Conservation (phyloP, 1,284 basidiomycete species). For the Trametes hirsuta region DNA sequence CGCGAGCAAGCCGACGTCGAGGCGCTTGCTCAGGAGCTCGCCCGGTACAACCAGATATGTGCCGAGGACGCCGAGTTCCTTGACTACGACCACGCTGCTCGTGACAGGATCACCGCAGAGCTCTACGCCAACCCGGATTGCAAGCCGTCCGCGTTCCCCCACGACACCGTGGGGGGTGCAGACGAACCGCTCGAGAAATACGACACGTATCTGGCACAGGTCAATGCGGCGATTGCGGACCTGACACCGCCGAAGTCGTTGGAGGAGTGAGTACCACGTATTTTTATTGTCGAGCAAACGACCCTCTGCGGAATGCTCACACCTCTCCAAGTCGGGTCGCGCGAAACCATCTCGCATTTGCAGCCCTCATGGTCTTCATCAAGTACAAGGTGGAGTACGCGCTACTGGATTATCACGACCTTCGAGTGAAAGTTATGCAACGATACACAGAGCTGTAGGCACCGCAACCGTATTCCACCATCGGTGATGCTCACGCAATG, state of each 20-base stretch:
- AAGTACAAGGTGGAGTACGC: slow-evolving; percentile 7
- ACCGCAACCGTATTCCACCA: not conserved
- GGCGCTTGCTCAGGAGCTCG: not conserved
- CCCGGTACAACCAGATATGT: slow-evolving; percentile 1
- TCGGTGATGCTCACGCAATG: not conserved
- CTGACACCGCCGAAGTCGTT: slow-evolving; percentile 12
- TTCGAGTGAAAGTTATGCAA: not conserved
- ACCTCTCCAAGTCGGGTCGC: not conserved
- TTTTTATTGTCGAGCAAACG: not conserved
- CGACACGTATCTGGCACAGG: slow-evolving; percentile 4
- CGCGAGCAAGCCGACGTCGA: slow-evolving; percentile 1
- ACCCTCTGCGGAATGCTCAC: not conserved
- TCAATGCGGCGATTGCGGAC: slow-evolving; percentile 7
- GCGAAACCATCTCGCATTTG: slow-evolving; percentile 1
- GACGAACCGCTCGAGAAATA: not conserved
- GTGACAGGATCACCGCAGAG: slow-evolving; percentile 5
- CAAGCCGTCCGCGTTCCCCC: not conserved
- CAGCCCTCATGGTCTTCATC: slow-evolving; percentile 3
- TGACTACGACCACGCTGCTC: not conserved
- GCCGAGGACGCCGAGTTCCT: slow-evolving; percentile 9
- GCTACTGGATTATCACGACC: slow-evolving; percentile 3
- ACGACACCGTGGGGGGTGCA: not conserved
- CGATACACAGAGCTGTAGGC: slow-evolving; percentile 1
- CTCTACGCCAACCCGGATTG: not conserved
- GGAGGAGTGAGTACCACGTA: slow-evolving; percentile 2